These are phyloP conservation scores for Yarrowia yakushimensis DNA, from an alignment of 805 yeast genomes.

Conservation along the genomic window DNA sequence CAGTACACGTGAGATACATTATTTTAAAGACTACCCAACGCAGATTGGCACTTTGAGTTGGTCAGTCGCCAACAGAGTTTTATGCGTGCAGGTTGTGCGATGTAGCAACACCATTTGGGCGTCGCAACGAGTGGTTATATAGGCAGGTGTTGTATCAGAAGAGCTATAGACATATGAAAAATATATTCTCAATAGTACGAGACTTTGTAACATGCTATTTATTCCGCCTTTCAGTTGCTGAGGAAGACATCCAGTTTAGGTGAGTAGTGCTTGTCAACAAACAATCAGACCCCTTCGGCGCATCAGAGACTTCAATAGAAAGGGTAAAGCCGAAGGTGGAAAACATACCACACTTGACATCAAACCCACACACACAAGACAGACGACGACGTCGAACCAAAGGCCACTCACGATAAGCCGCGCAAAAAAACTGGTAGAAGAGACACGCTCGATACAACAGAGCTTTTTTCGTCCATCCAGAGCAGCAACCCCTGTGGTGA, in stretches of 20 bases:
- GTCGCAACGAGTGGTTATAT: neutral
- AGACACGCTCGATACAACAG: neutral
- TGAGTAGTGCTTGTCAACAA: conserved; percentile 12
- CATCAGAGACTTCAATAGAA: conserved; percentile 19
- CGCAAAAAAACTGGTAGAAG: neutral
- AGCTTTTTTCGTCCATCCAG: neutral
- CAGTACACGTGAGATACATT: conserved; percentile 1
- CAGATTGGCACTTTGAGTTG: neutral
- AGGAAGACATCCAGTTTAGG: neutral
- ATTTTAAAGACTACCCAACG: neutral
- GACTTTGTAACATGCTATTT: neutral
- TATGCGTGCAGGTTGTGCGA: conserved; percentile 18
- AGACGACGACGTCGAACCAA: neutral
- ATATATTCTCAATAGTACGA: neutral
- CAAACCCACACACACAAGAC: conserved; percentile 15
- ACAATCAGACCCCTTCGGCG: conserved; percentile 19
- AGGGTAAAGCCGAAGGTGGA: conserved; percentile 19
- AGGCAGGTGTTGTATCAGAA: neutral
- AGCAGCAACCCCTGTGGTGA: conserved; percentile 23
- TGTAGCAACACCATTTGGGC: conserved; percentile 13
- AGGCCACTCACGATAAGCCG: neutral
- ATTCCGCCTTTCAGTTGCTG: neutral
- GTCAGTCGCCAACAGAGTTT: neutral
- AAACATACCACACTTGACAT: conserved; percentile 5
- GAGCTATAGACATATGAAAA: neutral